A percentile compares a stretch with the other conserved stretches of the same genome.
These are phyloP conservation scores for Vitis hybrid DNA, from an alignment of 177 flowering plant species.

Conservation along the genomic window DNA sequence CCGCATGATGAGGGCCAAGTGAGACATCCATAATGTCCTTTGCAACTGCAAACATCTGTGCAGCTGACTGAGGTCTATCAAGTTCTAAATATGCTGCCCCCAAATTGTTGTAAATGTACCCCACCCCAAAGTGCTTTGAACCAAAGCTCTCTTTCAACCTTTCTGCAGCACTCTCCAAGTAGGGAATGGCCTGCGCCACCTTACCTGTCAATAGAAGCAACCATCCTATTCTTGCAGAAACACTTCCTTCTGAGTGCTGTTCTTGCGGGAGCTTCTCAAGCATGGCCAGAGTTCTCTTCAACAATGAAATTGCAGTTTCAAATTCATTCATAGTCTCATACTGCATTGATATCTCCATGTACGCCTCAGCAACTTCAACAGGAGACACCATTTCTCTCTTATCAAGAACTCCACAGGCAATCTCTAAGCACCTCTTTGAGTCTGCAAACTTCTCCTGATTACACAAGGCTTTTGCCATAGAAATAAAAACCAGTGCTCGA, in stretches of 20 bases:
- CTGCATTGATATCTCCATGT: slow-evolving; percentile 74
- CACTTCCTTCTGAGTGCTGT: slow-evolving; percentile 79
- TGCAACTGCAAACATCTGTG: slow-evolving; percentile 91
- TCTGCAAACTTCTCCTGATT: slow-evolving; percentile 68
- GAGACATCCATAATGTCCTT: slow-evolving; percentile 92
- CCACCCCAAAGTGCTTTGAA: slow-evolving; percentile 86
- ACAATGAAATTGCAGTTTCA: slow-evolving; percentile 74
- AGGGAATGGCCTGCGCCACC: slow-evolving; percentile 78
- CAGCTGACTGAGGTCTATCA: slow-evolving; percentile 88
- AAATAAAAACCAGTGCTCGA: slow-evolving; percentile 64
- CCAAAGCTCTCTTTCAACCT: slow-evolving; percentile 87
- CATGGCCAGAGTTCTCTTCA: slow-evolving; percentile 63
- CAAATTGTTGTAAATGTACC: slow-evolving; percentile 87
- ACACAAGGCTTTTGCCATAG: slow-evolving; percentile 84
- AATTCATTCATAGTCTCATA: slow-evolving; percentile 88
- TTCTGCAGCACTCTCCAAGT: slow-evolving; percentile 86
- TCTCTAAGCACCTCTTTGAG: slow-evolving; percentile 71
- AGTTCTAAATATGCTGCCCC: slow-evolving; percentile 94
- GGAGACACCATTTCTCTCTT: slow-evolving; percentile 61
- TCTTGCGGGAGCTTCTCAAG: slow-evolving; percentile 85
- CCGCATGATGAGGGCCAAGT: slow-evolving; percentile 86
- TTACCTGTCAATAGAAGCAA: slow-evolving; percentile 74
- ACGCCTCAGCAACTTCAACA: slow-evolving; percentile 73
- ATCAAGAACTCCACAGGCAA: slow-evolving; percentile 70
- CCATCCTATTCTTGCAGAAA: slow-evolving; percentile 81